Percentiles rank a stretch among this genome's conserved stretches.
Evolutionary conservation across 2,329 filamentous ascomycete genomes (phyloP).

Genomic region (Diplocarpon rosae): DNA sequence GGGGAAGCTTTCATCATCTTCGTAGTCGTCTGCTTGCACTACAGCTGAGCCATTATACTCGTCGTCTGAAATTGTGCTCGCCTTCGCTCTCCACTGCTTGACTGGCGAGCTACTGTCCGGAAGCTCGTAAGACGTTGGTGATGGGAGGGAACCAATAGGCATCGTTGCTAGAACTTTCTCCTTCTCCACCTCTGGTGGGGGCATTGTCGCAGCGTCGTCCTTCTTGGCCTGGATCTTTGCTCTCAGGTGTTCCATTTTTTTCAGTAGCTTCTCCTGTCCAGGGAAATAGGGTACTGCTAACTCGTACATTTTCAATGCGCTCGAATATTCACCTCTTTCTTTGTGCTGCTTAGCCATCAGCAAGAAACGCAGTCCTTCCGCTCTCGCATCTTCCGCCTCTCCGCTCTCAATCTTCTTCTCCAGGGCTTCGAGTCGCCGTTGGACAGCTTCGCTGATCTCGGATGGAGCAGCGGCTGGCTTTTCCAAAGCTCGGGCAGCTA

Average conservation of each 20-base stretch:
- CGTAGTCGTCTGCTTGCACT: slow-evolving; percentile 32
- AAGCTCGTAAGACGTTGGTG: slow-evolving; percentile 17
- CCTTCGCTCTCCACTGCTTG: slow-evolving; percentile 20
- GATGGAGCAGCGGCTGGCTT: slow-evolving; percentile 36
- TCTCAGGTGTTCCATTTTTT: slow-evolving; percentile 56
- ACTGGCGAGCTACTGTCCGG: slow-evolving; percentile 4
- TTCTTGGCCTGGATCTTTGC: slow-evolving; percentile 36
- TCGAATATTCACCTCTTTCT: slow-evolving; percentile 66
- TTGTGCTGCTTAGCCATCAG: slow-evolving; percentile 90
- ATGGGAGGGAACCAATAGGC: slow-evolving; percentile 17
- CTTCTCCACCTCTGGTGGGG: slow-evolving; percentile 3
- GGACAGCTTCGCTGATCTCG: slow-evolving; percentile 65
- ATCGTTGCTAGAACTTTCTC: slow-evolving; percentile 16
- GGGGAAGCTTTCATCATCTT: slow-evolving; percentile 26
- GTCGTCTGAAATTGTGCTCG: slow-evolving; percentile 21
- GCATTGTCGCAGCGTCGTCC: slow-evolving; percentile 19
- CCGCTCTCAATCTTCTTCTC: slow-evolving; percentile 71
- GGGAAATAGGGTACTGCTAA: slow-evolving; percentile 78
- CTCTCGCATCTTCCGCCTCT: slow-evolving; percentile 57
- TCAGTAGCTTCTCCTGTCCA: slow-evolving; percentile 63
- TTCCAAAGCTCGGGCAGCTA: slow-evolving; percentile 60
- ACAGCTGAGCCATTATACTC: slow-evolving; percentile 25
- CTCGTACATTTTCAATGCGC: slow-evolving; percentile 77
- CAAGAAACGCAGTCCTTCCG: slow-evolving; percentile 74
- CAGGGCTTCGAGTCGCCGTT: slow-evolving; percentile 69